phyloP scores from a whole-genome alignment of 805 yeast genomes.

The Ogataea nakhonphanomensis region DNA sequence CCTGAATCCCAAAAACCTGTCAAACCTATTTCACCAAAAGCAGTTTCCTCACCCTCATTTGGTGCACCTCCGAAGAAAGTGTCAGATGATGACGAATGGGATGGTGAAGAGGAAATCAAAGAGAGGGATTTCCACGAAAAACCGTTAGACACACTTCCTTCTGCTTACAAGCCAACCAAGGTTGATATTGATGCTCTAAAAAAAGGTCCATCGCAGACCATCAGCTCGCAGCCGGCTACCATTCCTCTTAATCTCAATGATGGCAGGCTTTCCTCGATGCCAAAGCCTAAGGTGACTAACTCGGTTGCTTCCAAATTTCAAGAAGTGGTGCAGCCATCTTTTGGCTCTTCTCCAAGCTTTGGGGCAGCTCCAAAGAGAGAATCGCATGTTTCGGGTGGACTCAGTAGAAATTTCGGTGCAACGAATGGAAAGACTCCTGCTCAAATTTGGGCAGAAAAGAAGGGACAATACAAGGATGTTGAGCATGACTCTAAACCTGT shows the following conservation, averaged over 20 bases:
- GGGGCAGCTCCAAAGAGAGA: slow-evolving; percentile 31
- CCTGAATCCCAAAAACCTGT: slow-evolving; percentile 8
- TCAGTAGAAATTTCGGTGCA: slow-evolving; percentile 58
- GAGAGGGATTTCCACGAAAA: slow-evolving; percentile 49
- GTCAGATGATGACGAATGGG: slow-evolving; percentile 58
- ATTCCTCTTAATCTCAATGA: slow-evolving; percentile 30
- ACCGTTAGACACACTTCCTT: slow-evolving; percentile 51
- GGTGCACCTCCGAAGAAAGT: slow-evolving; percentile 2
- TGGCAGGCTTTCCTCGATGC: slow-evolving; percentile 57
- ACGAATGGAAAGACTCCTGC: slow-evolving; percentile 88
- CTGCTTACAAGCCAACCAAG: slow-evolving; percentile 65
- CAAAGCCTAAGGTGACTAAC: slow-evolving; percentile 55
- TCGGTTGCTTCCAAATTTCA: slow-evolving; percentile 49
- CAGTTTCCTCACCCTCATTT: slow-evolving; percentile 13
- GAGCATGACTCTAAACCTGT: slow-evolving; percentile 32
- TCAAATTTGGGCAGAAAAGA: slow-evolving; percentile 91
- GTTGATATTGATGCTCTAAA: slow-evolving; percentile 57
- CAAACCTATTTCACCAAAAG: slow-evolving; percentile 24
- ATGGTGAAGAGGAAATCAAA: slow-evolving; percentile 56
- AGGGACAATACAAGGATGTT: slow-evolving; percentile 58
- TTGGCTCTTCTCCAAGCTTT: slow-evolving; percentile 33
- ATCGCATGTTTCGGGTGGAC: slow-evolving; percentile 53
- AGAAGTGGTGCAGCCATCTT: slow-evolving; percentile 34
- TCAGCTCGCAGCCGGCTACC: slow-evolving; percentile 35
- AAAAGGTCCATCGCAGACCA: slow-evolving; percentile 44